Conservation (phyloP, 2,329 filamentous ascomycete genomes). For the Aureobasidium sp. region DNA sequence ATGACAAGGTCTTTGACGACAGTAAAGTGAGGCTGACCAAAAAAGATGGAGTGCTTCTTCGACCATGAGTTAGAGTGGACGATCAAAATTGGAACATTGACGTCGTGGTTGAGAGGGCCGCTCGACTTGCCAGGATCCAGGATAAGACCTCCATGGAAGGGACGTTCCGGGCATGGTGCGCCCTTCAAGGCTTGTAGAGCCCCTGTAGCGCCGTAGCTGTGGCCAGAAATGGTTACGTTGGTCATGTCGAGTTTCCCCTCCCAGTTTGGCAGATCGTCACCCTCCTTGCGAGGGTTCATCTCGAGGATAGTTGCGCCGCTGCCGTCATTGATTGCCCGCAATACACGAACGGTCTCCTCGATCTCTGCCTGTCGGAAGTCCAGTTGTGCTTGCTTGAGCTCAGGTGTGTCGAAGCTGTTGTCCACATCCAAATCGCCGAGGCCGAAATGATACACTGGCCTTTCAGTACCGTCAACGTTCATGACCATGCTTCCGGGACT, state of each 20-base stretch:
- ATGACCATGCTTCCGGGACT: constrained; percentile 39
- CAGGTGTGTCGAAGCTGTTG: constrained; percentile 20
- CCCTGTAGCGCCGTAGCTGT: constrained; percentile 60
- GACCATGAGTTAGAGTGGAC: constrained; percentile 62
- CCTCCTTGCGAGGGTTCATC: constrained; percentile 45
- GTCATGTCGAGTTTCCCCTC: constrained; percentile 47
- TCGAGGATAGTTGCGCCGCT: constrained; percentile 29
- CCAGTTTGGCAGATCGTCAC: constrained; percentile 44
- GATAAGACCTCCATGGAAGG: constrained; percentile 52
- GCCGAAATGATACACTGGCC: not conserved
- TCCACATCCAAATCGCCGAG: constrained; percentile 19
- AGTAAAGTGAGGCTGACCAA: constrained; percentile 58
- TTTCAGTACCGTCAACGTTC: constrained; percentile 27
- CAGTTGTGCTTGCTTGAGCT: constrained; percentile 38
- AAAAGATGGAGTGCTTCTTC: constrained; percentile 49
- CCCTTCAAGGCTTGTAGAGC: constrained; percentile 54
- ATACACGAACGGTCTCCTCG: constrained; percentile 38
- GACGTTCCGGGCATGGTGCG: constrained; percentile 37
- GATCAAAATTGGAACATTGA: constrained; percentile 53
- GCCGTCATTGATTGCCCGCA: constrained; percentile 35
- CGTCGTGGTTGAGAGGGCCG: constrained; percentile 54
- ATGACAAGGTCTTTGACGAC: constrained; percentile 52
- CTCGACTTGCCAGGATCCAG: constrained; percentile 61
- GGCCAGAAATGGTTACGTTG: constrained; percentile 52
- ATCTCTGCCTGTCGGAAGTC: constrained; percentile 41